A percentile compares a stretch with the other conserved stretches of the same genome.
These are phyloP conservation scores for Hemileccinum impolitum DNA, from an alignment of 768 basidiomycete genomes.

Conservation along the genomic window DNA sequence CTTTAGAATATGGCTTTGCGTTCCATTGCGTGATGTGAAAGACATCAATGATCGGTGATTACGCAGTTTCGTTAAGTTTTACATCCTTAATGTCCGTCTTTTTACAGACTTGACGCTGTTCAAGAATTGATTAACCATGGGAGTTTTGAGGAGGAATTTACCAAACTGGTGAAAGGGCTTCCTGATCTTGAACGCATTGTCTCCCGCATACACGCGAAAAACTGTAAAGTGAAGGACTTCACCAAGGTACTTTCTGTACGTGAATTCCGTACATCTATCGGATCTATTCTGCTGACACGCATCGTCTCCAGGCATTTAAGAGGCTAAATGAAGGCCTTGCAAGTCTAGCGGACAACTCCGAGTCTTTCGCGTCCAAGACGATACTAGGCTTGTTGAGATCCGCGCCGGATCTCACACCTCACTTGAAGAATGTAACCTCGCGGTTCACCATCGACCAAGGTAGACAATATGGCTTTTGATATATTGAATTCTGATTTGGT, in stretches of 20 bases:
- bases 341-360: slow-evolving; percentile 59
- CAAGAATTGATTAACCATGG: slow-evolving; percentile 83
- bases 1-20: slow-evolving; percentile 95
- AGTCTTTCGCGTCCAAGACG: slow-evolving; percentile 73
- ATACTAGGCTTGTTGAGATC: slow-evolving; percentile 72
- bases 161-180: slow-evolving; percentile 69
- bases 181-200: slow-evolving; percentile 94
- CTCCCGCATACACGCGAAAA: slow-evolving; percentile 92
- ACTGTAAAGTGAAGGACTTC: slow-evolving; percentile 85
- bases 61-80: slow-evolving; percentile 9
- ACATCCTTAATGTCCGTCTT: slow-evolving; percentile 15
- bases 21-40: slow-evolving; percentile 75
- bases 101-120: slow-evolving; percentile 83
- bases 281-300: slow-evolving; percentile 1
- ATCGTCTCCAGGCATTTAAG: slow-evolving; percentile 62
- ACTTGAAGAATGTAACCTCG: slow-evolving; percentile 68
- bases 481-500: slow-evolving; percentile 21
- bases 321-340: slow-evolving; percentile 65
- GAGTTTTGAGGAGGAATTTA: slow-evolving; percentile 74
- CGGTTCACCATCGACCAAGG: slow-evolving; percentile 66
- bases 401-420: slow-evolving; percentile 73
- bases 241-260: slow-evolving; percentile 73
- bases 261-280: not conserved
- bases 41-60: slow-evolving; percentile 87
- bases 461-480: slow-evolving; percentile 24